phyloP scores from a whole-genome alignment of 129 eudicot genomes.

The Flaveria sonorensis region DNA sequence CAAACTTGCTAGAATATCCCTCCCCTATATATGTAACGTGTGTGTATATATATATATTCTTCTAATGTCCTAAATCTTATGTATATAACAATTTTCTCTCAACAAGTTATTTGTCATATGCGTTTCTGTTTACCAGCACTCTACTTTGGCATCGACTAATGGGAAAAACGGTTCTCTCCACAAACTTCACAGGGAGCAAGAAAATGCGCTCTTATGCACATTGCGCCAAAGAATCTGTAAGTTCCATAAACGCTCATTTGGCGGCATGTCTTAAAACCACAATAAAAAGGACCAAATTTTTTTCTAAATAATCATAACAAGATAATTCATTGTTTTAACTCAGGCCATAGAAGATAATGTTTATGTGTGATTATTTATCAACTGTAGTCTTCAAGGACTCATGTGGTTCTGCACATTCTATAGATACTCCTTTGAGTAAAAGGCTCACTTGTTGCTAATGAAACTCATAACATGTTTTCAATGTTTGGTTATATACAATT shows the following conservation, averaged over 20 bases:
- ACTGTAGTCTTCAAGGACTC: no score
- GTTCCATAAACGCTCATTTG: background rate
- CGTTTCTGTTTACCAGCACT: background rate
- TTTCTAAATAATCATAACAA: background rate
- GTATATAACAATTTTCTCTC: background rate
- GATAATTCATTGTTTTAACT: background rate
- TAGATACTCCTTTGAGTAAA: background rate
- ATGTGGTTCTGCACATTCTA: background rate
- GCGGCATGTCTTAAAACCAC: background rate
- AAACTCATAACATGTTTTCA: background rate
- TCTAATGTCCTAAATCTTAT: background rate
- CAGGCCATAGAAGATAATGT: background rate
- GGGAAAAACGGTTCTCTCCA: slow-evolving; percentile 13
- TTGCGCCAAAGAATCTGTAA: slow-evolving; percentile 19
- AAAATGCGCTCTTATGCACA: slow-evolving; percentile 12
- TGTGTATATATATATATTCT: background rate
- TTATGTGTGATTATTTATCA: background rate
- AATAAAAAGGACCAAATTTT: background rate
- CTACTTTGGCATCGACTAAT: slow-evolving; percentile 26
- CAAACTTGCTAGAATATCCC: no score
- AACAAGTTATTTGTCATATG: background rate
- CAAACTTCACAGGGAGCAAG: slow-evolving; percentile 17
- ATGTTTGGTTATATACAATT: background rate
- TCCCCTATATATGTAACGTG: no score
- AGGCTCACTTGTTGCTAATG: no score